Evolutionary conservation across 345 rosid genomes (phyloP), one percentile per base, ranked within the genome.

Genomic region (Eucalyptus fibrosa): DNA sequence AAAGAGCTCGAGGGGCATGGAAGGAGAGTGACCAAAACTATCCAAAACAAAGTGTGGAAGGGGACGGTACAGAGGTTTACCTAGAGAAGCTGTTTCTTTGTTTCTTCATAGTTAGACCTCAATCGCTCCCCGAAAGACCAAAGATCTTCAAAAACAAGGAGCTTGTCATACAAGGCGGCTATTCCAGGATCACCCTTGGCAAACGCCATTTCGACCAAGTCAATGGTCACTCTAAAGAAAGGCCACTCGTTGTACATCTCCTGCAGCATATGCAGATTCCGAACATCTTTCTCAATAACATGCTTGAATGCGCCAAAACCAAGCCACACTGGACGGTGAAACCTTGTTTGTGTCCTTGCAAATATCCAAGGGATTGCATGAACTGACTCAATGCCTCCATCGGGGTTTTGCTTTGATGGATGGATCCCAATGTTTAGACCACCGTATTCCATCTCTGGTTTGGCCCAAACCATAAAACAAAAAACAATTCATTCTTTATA

Each of bases 311-410:
- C 97, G 88, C 99, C 98, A 87, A 97, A 96, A 55, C 99, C 99
- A 50, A 98, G 94, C 99, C 99, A 98, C 37, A 96, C 97, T 1
- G 99, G 99, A 88, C 94, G 98, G 92, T 96, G 98, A 90, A 98
- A 98, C 91, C 99, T 95, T 50, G 99, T 97, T 89, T 98, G 99
- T 1, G 99, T 97, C 99, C 99, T 95, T 9, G 99, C 99, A 95
- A 98, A 94, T 89, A 96, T 96, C 99, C 99, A 98, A 40, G 99
- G 99, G 91, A 98, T 98, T 67, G 99, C 99, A 88, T 96, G 96
- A 16, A 98, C 96, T 81, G 96, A 95, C 92, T 96, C 99, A 8
- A 98, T 98, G 60, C 99, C 99, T 47, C 97, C 99, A 85, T 97
- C 95, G 32, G 98, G 96, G 92, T 96, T 97, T 92, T 98, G 87